Conservation (phyloP, 768 basidiomycete species). For the Lanmaoa rubissima region DNA sequence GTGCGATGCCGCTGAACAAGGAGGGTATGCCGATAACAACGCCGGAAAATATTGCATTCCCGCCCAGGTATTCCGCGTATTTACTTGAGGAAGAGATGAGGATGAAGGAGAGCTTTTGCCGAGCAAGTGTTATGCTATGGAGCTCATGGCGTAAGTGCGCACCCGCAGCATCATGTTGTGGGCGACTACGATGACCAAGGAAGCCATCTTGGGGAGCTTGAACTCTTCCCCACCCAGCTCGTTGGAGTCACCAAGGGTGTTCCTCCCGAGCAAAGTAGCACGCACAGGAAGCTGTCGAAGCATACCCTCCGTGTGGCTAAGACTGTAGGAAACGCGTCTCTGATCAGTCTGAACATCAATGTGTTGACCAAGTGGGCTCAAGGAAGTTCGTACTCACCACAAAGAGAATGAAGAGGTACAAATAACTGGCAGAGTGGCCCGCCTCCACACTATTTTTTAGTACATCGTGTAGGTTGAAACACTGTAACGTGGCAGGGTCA, state of each 20-base stretch:
- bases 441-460: too few species aligned
- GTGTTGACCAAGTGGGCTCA: not conserved
- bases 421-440: not conserved
- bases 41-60: conserved; percentile 64
- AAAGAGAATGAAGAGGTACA: not conserved
- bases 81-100: conserved; percentile 63
- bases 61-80: conserved; percentile 62
- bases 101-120: conserved; percentile 57
- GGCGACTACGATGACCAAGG: conserved; percentile 43
- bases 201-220: conserved; percentile 47
- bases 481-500: too few species aligned
- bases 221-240: conserved; percentile 34
- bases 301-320: conserved; percentile 1
- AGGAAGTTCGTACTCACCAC: not conserved
- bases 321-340: not conserved
- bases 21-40: conserved; percentile 66
- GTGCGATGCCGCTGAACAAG: conserved; percentile 53
- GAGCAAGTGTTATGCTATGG: not conserved
- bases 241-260: conserved; percentile 9
- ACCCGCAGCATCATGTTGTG: conserved; percentile 49
- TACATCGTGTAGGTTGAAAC: too few species aligned
- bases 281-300: conserved; percentile 1
- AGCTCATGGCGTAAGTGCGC: not conserved
- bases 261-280: not conserved
- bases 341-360: not conserved